Base-by-base conservation (phyloP, 352 stramenopile genomes). In the Phytophthora nicotianae region DNA sequence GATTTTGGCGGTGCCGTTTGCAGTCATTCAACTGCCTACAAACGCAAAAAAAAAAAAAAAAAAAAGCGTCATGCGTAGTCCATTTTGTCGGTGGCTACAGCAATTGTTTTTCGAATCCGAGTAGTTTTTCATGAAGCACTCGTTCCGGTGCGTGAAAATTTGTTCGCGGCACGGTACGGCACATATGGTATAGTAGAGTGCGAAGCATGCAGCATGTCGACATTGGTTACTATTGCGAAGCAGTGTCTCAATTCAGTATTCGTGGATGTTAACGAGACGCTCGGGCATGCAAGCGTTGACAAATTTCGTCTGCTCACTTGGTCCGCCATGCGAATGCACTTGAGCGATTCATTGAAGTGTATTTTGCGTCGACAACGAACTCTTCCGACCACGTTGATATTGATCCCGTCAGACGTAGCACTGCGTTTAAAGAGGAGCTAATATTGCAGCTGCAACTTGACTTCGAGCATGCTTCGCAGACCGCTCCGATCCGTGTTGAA, bases 401-500 rank as follows among this genome's bases (percentile, higher is more conserved):
- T 29, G 16, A 4, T 13, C 13, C 14, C 8, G 32, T 38, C 35
- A 47, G 33, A 47, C 23, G n/a, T 35, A 48, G 5, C 50, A 20
- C 24, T 33, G 5, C 48, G 29, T 43, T 54, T 33, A 5, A 54
- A 13, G 20, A 14, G 17, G 20, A 37, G n/a, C 33, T 38, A 17
- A n/a, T 38, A 38, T 2, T 9, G 38, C 56, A 64, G 37, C 48
- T 59, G 19, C n/a, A 35, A 16, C 13, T 51, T 38, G 42, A 29
- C 13, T 49, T 48, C 33, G 41, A 45, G 50, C 41, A 66, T 35
- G 10, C 20, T 51, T 58, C 57, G 47, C 48, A 51, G 57, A 59
- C 20, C 19, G 20, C 8, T 57, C 48, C 48, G 16, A 11, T 14
- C 8, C 11, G 21, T 33, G 16, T 68, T 68, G 48, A 59, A 68